Percentiles rank a stretch among this genome's conserved stretches.
These are phyloP conservation scores for Solanum infundibuliforme DNA, from an alignment of 257 asterid genomes.

Conservation along the genomic window DNA sequence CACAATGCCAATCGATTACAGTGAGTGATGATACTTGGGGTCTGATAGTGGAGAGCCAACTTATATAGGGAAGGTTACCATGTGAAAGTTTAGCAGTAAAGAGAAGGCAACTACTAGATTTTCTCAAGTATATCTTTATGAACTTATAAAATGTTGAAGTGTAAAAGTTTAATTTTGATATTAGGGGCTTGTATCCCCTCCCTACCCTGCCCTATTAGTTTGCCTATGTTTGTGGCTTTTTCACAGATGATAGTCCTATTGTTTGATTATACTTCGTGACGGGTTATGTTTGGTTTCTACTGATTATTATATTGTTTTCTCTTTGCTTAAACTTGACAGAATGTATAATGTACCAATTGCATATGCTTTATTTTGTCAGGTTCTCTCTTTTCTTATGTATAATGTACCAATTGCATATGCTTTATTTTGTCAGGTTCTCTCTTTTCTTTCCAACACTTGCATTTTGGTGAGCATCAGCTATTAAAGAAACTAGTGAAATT, in stretches of 20 bases:
- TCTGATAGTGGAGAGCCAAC: background rate
- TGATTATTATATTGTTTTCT: background rate
- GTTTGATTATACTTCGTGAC: background rate
- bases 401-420: background rate
- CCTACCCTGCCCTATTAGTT: background rate
- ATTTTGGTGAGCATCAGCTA: background rate
- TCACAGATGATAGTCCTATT: background rate
- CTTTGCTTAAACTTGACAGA: background rate
- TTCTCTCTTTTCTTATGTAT: no score
- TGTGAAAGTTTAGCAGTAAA: background rate
- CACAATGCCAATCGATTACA: background rate
- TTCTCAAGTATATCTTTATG: background rate
- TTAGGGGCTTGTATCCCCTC: background rate
- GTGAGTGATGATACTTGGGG: background rate
- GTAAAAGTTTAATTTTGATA: background rate
- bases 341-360: no score
- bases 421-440: background rate
- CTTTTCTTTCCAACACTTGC: background rate
- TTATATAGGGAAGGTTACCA: background rate
- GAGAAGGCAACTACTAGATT: background rate
- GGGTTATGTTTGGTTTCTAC: background rate
- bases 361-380: no score
- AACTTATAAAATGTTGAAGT: background rate
- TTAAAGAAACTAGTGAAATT: background rate
- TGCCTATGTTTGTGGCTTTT: background rate